Conservation (phyloP, 345 rosid species). For the Eucalyptus lansdowneana region DNA sequence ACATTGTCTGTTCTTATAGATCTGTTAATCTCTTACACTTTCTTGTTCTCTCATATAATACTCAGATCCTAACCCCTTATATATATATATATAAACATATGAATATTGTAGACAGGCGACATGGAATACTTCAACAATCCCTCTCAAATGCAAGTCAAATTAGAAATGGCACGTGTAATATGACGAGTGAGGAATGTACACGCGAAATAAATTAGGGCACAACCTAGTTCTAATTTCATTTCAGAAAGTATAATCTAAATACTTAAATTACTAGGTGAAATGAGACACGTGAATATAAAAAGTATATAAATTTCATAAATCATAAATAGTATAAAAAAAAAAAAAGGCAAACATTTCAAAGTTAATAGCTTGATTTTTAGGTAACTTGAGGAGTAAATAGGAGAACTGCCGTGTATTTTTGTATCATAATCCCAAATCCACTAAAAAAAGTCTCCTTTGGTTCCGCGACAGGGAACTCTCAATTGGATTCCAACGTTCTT, state of each 20-base stretch:
- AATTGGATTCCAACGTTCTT: rapidly evolving
- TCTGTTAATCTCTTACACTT: too few relatives aligned
- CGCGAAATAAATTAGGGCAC: neutral
- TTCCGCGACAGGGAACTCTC: neutral
- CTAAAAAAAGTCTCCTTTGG: neutral
- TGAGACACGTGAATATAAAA: neutral
- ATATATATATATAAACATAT: too few relatives aligned
- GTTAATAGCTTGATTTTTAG: neutral
- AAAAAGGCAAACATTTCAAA: neutral
- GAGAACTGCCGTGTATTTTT: neutral
- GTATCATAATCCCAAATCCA: neutral
- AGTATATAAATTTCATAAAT: rapidly evolving
- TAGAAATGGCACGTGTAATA: neutral
- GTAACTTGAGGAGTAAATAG: neutral
- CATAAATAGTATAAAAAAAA: rapidly evolving
- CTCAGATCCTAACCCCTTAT: too few relatives aligned
- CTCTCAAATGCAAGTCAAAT: neutral
- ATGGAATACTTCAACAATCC: neutral
- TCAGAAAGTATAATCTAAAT: neutral
- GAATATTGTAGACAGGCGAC: rapidly evolving
- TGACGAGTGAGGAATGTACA: rapidly evolving
- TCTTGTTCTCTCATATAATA: too few relatives aligned
- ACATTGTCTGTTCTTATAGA: too few relatives aligned
- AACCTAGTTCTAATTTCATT: neutral
- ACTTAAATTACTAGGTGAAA: neutral